A percentile compares a stretch with the other conserved stretches of the same genome.
These are phyloP conservation scores for Brettanomyces sp. DNA, from an alignment of 805 yeast species.

Conservation along the genomic window DNA sequence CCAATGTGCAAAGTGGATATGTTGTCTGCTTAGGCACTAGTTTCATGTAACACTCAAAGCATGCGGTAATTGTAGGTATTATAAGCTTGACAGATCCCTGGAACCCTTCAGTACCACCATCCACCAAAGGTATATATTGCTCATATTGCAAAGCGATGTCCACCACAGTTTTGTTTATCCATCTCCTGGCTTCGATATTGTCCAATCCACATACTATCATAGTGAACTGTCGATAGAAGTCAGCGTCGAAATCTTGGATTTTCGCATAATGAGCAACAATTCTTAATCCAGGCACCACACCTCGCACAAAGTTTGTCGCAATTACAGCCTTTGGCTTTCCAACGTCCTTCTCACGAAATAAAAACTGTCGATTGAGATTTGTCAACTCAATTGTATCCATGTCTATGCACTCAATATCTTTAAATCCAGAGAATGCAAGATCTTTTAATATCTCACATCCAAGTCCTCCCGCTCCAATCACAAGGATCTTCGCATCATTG, in stretches of 20 bases:
- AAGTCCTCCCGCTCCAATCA: constrained; percentile 75
- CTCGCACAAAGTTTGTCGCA: constrained; percentile 49
- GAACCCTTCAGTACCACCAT: constrained; percentile 95
- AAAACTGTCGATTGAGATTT: constrained; percentile 67
- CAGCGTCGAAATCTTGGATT: constrained; percentile 53
- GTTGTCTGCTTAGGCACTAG: constrained; percentile 57
- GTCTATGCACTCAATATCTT: constrained; percentile 58
- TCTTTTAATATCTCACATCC: constrained; percentile 77
- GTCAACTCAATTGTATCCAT: constrained; percentile 80
- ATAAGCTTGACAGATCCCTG: constrained; percentile 86
- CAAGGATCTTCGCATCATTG: constrained; percentile 23
- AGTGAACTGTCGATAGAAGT: constrained; percentile 59
- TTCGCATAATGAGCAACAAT: constrained; percentile 53
- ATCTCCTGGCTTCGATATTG: constrained; percentile 80
- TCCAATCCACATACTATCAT: constrained; percentile 83
- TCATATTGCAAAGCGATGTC: constrained; percentile 46
- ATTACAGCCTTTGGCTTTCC: constrained; percentile 59
- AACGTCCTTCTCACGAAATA: constrained; percentile 51
- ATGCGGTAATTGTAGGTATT: constrained; percentile 75
- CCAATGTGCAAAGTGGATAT: constrained; percentile 88
- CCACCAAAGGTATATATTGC: constrained; percentile 61
- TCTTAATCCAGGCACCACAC: constrained; percentile 24
- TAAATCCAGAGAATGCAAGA: constrained; percentile 61
- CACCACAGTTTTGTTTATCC: constrained; percentile 70
- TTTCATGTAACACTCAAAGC: constrained; percentile 86